phyloP scores from a whole-genome alignment of 176 grass and related monocot species.

The Hordeum marinum region DNA sequence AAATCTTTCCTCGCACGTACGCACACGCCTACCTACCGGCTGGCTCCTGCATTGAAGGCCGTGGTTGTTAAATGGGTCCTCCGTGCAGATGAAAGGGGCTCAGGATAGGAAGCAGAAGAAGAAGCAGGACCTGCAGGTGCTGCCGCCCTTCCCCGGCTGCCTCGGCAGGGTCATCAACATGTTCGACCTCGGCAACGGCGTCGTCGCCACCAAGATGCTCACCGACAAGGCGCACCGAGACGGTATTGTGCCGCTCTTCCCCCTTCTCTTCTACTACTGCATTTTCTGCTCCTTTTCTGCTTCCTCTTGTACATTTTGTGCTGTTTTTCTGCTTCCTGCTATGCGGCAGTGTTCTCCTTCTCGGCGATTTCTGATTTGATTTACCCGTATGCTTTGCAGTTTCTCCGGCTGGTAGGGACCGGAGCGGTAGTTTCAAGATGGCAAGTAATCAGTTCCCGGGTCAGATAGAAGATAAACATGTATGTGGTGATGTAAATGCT shows the following conservation, averaged over 20 bases:
- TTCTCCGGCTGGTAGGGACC: constrained; percentile 48
- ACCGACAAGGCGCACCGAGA: constrained; percentile 75
- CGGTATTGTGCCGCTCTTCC: constrained; percentile 26
- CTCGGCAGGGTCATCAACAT: constrained; percentile 70
- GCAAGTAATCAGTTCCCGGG: constrained; percentile 26
- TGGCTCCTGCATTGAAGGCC: not conserved
- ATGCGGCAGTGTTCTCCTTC: not conserved
- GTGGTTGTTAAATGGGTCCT: not conserved
- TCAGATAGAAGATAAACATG: constrained; percentile 67
- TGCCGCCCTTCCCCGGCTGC: constrained; percentile 52
- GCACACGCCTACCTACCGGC: not conserved
- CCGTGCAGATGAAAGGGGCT: constrained; percentile 51
- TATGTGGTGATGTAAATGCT: not conserved
- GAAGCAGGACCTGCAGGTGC: constrained; percentile 54
- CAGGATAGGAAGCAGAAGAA: constrained; percentile 46
- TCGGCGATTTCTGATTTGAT: constrained; percentile 13
- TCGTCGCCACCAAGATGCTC: constrained; percentile 68
- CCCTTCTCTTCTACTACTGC: too few relatives aligned
- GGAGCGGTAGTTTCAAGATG: constrained; percentile 28
- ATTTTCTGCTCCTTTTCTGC: not conserved
- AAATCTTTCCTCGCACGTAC: not conserved
- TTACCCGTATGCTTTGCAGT: constrained; percentile 23
- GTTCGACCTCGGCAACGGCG: constrained; percentile 58
- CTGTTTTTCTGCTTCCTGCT: not conserved
- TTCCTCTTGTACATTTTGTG: not conserved